These are phyloP conservation scores for Pestalotiopsis sp. DNA, from an alignment of 2,329 filamentous ascomycete species.

Conservation along the genomic window DNA sequence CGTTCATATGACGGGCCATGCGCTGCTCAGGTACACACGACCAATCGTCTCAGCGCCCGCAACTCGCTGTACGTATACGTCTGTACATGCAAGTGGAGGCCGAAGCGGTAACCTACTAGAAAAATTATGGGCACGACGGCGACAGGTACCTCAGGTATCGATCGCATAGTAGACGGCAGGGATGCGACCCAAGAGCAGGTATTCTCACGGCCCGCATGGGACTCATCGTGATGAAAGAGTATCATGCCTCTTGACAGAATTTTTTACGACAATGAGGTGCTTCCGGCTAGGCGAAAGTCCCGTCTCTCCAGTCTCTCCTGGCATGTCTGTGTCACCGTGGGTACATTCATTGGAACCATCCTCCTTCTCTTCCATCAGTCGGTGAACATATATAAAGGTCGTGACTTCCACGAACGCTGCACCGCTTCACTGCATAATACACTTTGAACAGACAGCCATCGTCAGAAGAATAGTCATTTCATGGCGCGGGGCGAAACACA, in stretches of 20 bases:
- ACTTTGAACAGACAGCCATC: neutral
- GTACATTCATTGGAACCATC: neutral
- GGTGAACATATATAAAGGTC: slow-evolving; percentile 1
- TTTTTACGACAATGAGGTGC: slow-evolving; percentile 9
- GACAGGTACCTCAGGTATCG: neutral
- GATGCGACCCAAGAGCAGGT: neutral
- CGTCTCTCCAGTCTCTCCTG: neutral
- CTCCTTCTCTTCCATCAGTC: neutral
- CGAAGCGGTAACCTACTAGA: neutral
- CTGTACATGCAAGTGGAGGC: neutral
- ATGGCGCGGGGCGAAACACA: neutral
- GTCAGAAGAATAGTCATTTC: neutral
- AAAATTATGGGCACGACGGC: neutral
- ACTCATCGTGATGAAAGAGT: slow-evolving; percentile 2
- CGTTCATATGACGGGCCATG: neutral
- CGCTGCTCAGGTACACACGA: slow-evolving; percentile 6
- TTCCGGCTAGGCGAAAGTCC: neutral
- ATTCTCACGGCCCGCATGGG: neutral
- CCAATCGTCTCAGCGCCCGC: slow-evolving; percentile 10
- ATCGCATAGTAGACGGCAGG: neutral
- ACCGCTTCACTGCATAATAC: neutral
- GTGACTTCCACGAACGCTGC: neutral
- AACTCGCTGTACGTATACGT: neutral
- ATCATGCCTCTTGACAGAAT: slow-evolving; percentile 13
- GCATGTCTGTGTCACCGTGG: neutral